phyloP scores from a whole-genome alignment of 768 basidiomycete species.

The Tremella mesenterica region DNA sequence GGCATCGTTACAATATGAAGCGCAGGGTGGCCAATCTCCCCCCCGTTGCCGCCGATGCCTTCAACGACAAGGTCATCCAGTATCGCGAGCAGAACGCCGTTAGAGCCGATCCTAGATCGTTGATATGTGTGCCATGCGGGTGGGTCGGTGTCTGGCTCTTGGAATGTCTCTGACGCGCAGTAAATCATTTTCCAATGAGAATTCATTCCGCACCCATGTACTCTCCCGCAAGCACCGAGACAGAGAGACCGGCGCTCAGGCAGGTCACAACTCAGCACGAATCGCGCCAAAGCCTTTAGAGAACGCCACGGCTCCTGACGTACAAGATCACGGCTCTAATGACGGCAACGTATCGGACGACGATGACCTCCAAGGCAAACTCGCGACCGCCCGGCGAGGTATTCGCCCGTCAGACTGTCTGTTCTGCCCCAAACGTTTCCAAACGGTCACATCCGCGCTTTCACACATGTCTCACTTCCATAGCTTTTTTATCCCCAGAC shows the following conservation, averaged over 20 bases:
- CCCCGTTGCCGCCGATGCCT: slow-evolving; percentile 65
- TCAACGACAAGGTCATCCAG: slow-evolving; percentile 82
- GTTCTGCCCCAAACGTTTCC: slow-evolving; percentile 60
- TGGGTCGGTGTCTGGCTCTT: slow-evolving; percentile 46
- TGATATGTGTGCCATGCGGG: slow-evolving; percentile 71
- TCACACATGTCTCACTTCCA: slow-evolving; percentile 79
- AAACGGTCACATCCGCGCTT: slow-evolving; percentile 59
- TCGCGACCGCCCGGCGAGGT: slow-evolving; percentile 43
- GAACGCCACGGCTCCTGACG: background rate
- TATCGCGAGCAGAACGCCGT: slow-evolving; percentile 66
- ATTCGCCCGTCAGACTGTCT: slow-evolving; percentile 65
- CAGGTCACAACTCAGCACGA: too few relatives aligned
- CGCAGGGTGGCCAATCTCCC: slow-evolving; percentile 82
- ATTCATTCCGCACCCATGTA: slow-evolving; percentile 78
- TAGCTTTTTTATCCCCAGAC: slow-evolving; percentile 94
- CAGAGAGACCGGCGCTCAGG: slow-evolving; percentile 47
- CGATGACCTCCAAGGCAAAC: slow-evolving; percentile 24
- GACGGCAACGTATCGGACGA: too few relatives aligned
- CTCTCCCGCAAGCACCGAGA: slow-evolving; percentile 85
- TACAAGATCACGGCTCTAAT: background rate
- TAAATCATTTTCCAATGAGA: slow-evolving; percentile 80
- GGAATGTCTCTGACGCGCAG: slow-evolving; percentile 47
- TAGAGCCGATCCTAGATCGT: slow-evolving; percentile 54
- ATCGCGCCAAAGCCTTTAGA: too few relatives aligned
- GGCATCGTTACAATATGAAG: slow-evolving; percentile 97